These are phyloP conservation scores for Nepenthes mirabilis DNA, from an alignment of 148 eudicot genomes.

Conservation along the genomic window DNA sequence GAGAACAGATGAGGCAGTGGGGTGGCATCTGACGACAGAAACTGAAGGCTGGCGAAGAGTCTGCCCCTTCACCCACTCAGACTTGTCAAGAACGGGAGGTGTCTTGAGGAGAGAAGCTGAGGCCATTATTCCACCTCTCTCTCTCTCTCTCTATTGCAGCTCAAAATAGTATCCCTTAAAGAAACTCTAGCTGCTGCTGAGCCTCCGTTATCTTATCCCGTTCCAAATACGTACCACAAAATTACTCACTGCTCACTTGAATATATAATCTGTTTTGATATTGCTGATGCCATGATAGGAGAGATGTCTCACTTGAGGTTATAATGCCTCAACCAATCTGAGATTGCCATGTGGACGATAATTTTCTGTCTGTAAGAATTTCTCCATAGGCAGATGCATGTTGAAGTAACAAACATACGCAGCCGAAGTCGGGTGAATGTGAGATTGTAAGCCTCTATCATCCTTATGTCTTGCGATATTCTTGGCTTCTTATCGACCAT, in stretches of 20 bases:
- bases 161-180: background rate
- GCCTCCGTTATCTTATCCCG: background rate
- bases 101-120: constrained; percentile 65
- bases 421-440: too few species aligned
- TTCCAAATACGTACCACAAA: background rate
- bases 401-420: too few species aligned
- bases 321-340: constrained; percentile 19
- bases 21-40: constrained; percentile 26
- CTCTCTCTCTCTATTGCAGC: background rate
- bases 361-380: constrained; percentile 11
- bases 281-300: constrained; percentile 4
- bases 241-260: background rate
- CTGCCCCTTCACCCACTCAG: constrained; percentile 71
- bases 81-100: constrained; percentile 42
- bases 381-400: background rate
- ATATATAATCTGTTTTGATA: constrained; percentile 1
- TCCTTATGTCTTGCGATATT: too few species aligned
- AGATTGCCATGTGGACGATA: constrained; percentile 26
- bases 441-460: too few species aligned
- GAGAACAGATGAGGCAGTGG: constrained; percentile 26
- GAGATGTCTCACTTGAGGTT: constrained; percentile 26
- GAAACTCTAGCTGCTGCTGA: too few species aligned
- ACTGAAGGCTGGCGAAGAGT: constrained; percentile 37
- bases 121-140: constrained; percentile 31
- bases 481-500: too few species aligned